phyloP scores from a whole-genome alignment of 2,329 filamentous ascomycete genomes.

The Podosphaera fusca region DNA sequence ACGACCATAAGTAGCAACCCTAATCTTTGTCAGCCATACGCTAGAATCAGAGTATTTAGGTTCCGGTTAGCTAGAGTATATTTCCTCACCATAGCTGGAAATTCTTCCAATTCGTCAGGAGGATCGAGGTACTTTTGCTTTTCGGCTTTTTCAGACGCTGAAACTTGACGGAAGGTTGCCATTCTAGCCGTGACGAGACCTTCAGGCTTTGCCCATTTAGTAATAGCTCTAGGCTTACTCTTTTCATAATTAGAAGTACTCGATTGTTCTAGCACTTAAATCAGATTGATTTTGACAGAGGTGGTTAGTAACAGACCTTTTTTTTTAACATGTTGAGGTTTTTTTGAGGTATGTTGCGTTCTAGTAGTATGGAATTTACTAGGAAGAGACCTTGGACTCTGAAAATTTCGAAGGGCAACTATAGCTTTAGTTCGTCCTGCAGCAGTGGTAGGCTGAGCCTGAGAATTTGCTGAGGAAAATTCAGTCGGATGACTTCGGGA shows the following conservation, averaged over 20 bases:
- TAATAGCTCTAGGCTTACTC: background rate
- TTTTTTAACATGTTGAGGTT: background rate
- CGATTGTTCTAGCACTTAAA: background rate
- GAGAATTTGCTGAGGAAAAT: background rate
- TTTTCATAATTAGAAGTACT: background rate
- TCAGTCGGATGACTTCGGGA: background rate
- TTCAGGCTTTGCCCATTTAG: background rate
- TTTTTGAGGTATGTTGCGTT: background rate
- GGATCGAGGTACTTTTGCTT: background rate
- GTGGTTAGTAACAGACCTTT: background rate
- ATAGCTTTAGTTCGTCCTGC: background rate
- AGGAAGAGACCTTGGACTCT: background rate
- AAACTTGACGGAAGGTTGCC: background rate
- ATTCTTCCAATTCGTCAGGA: background rate
- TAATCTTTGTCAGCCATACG: background rate
- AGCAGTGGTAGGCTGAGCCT: background rate
- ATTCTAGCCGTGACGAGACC: background rate
- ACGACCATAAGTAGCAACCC: conserved; percentile 2
- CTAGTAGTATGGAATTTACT: background rate
- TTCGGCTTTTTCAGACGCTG: background rate
- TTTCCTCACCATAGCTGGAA: background rate
- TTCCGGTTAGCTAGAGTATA: background rate
- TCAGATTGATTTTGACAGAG: background rate
- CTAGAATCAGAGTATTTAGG: background rate
- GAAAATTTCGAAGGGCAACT: background rate